A percentile compares a stretch with the other conserved stretches of the same genome.
These are phyloP conservation scores for Pleurotus cornucopiae DNA, from an alignment of 768 basidiomycete genomes.

Conservation along the genomic window DNA sequence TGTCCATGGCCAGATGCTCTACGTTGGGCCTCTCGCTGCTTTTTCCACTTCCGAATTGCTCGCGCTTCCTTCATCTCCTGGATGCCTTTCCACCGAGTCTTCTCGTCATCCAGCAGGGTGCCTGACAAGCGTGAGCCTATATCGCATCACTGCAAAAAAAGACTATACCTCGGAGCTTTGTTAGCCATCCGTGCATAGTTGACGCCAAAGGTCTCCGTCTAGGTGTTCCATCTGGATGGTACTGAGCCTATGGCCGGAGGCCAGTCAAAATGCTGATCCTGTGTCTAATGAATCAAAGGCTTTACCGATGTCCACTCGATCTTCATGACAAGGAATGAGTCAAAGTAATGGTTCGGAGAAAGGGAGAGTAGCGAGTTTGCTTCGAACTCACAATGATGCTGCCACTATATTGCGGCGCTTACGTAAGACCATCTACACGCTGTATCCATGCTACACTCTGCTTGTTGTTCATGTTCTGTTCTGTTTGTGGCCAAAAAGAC, in stretches of 20 bases:
- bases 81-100: constrained; percentile 57
- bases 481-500: too few relatives aligned
- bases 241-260: constrained; percentile 21
- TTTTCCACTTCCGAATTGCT: constrained; percentile 18
- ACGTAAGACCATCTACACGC: neutral
- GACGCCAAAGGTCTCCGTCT: constrained; percentile 45
- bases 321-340: constrained; percentile 32
- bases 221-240: constrained; percentile 39
- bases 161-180: constrained; percentile 43
- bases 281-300: constrained; percentile 11
- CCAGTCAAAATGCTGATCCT: neutral
- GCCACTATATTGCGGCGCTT: neutral
- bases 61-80: constrained; percentile 63
- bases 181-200: constrained; percentile 72
- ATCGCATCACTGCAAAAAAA: neutral
- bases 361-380: neutral
- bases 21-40: constrained; percentile 16
- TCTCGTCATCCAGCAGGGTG: constrained; percentile 61
- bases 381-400: neutral
- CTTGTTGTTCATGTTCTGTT: neutral
- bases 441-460: neutral
- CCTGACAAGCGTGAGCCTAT: constrained; percentile 37
- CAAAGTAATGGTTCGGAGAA: neutral
- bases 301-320: constrained; percentile 50
- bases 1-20: constrained; percentile 12